phyloP scores from a whole-genome alignment of 345 rosid genomes.

The Luvunga scandens region DNA sequence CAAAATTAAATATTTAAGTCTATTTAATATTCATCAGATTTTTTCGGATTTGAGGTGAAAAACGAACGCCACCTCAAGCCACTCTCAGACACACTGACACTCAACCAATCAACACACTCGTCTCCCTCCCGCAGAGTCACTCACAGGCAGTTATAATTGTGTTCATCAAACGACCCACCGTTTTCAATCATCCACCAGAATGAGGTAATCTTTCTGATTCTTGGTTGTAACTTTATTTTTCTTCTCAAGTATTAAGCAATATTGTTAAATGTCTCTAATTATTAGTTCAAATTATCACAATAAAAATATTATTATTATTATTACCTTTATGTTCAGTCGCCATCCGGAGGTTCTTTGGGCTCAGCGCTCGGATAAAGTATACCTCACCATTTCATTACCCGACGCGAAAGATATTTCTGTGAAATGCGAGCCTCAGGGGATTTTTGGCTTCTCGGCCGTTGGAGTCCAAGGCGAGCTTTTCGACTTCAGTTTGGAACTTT shows the following conservation, averaged over 20 bases:
- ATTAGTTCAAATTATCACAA: not conserved
- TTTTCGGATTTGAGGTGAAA: no score
- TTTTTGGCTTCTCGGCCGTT: conserved; percentile 76
- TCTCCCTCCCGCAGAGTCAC: not conserved
- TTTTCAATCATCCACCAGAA: not conserved
- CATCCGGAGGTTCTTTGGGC: conserved; percentile 98
- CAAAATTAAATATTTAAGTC: no score
- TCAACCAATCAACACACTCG: not conserved
- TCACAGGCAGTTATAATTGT: not conserved
- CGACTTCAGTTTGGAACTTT: conserved; percentile 64
- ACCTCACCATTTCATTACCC: conserved; percentile 77
- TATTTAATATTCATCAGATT: no score
- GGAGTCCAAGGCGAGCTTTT: conserved; percentile 69
- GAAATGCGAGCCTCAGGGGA: conserved; percentile 70
- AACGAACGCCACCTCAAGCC: no score
- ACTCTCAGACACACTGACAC: no score
- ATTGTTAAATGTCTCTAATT: not conserved
- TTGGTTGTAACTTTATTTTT: not conserved
- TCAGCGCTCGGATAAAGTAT: conserved; percentile 81
- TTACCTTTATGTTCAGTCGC: conserved; percentile 42
- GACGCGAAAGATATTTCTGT: conserved; percentile 78
- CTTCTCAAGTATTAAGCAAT: not conserved
- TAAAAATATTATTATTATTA: not conserved
- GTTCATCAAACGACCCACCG: not conserved
- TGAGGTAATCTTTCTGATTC: conserved; percentile 2